phyloP scores from a whole-genome alignment of 2,329 filamentous ascomycete species.

The Aureobasidium sp. region DNA sequence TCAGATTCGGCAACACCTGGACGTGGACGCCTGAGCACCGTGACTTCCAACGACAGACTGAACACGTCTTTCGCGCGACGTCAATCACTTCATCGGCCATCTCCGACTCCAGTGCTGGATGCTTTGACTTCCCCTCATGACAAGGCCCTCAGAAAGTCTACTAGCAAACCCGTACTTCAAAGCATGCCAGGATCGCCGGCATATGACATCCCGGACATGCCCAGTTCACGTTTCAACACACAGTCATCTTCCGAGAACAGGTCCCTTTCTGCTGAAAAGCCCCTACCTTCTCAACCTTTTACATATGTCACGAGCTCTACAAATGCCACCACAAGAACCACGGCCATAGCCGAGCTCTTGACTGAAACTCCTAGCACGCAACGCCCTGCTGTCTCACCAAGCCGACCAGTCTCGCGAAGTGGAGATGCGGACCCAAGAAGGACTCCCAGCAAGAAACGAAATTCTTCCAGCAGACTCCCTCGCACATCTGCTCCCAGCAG shows the following conservation, averaged over 20 bases:
- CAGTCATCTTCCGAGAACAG: background rate
- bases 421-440: background rate
- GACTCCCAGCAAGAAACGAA: background rate
- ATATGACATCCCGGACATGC: background rate
- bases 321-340: slow-evolving; percentile 33
- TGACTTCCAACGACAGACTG: slow-evolving; percentile 1
- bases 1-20: background rate
- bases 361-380: slow-evolving; percentile 18
- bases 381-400: slow-evolving; percentile 28
- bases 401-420: slow-evolving; percentile 12
- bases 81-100: background rate
- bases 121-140: background rate
- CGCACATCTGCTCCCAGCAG: slow-evolving; percentile 2
- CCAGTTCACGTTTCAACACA: background rate
- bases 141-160: background rate
- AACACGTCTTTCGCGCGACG: slow-evolving; percentile 1
- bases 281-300: slow-evolving; percentile 35
- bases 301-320: slow-evolving; percentile 26
- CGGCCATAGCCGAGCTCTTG: slow-evolving; percentile 34
- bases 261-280: slow-evolving; percentile 27
- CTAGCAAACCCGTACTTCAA: background rate
- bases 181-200: background rate
- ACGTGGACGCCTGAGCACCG: background rate
- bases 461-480: background rate
- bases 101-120: background rate